A percentile compares a stretch with the other conserved stretches of the same genome.
Conservation (phyloP, 2,329 filamentous ascomycete species). For the Trichophyton benhamiae region DNA sequence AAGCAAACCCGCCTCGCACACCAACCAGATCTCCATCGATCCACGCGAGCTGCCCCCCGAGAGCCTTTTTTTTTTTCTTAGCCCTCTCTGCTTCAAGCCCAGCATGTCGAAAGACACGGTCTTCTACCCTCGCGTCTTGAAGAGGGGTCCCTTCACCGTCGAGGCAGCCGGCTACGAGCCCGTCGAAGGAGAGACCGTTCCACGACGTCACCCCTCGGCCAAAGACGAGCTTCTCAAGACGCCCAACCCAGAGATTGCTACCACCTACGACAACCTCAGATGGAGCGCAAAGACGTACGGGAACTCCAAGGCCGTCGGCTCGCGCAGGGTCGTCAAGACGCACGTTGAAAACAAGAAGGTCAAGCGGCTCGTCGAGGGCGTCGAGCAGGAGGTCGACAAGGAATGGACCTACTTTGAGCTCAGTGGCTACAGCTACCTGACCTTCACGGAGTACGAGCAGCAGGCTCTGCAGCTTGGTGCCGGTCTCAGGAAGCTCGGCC, state of each 20-base stretch:
- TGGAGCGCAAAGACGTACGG: constrained; percentile 53
- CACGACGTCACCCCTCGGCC: constrained; percentile 58
- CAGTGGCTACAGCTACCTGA: constrained; percentile 61
- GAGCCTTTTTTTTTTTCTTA: too few relatives aligned
- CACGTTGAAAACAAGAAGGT: constrained; percentile 81
- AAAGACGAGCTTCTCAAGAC: constrained; percentile 57
- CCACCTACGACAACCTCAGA: constrained; percentile 66
- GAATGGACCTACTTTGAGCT: constrained; percentile 86
- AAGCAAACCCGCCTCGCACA: not conserved
- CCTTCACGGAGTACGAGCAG: constrained; percentile 66
- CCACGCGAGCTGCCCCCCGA: not conserved
- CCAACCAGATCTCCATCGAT: not conserved
- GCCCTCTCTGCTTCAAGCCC: not conserved
- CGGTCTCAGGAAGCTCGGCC: constrained; percentile 61
- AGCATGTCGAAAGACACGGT: constrained; percentile 20
- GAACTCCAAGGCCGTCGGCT: constrained; percentile 54
- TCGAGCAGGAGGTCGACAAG: constrained; percentile 71
- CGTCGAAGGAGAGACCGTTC: constrained; percentile 70
- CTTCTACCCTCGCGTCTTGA: constrained; percentile 42
- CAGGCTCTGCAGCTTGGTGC: constrained; percentile 56
- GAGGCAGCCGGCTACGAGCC: constrained; percentile 57
- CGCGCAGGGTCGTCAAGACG: constrained; percentile 59
- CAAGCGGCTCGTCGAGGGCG: constrained; percentile 74
- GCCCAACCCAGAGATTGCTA: constrained; percentile 58
- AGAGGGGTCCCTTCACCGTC: constrained; percentile 62